These are phyloP conservation scores for Sonneratia alba DNA, from an alignment of 345 rosid genomes.

Conservation along the genomic window DNA sequence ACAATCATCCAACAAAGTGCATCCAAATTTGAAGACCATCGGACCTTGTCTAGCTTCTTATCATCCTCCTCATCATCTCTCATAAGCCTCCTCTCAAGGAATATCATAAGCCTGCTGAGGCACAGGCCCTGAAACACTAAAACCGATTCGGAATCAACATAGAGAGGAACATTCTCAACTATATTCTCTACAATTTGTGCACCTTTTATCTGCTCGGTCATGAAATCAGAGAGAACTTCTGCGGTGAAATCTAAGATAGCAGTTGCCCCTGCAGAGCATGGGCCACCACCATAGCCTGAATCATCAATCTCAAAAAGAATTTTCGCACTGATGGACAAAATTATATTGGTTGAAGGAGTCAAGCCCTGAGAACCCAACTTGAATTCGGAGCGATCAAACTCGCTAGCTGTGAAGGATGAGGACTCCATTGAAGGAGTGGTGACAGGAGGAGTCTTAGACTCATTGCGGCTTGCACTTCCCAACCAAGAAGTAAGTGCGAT, in stretches of 20 bases:
- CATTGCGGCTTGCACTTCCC: constrained; percentile 45
- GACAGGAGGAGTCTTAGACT: constrained; percentile 37
- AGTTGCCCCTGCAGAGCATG: constrained; percentile 98
- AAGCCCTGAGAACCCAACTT: constrained; percentile 56
- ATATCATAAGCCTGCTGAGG: constrained; percentile 88
- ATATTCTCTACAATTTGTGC: constrained; percentile 67
- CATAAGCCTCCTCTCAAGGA: constrained; percentile 89
- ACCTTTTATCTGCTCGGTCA: constrained; percentile 88
- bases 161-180: constrained; percentile 80
- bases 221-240: constrained; percentile 85
- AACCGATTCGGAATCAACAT: constrained; percentile 83
- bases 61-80: constrained; percentile 98
- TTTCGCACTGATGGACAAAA: constrained; percentile 52
- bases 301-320: constrained; percentile 84
- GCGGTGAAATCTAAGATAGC: constrained; percentile 93
- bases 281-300: constrained; percentile 96
- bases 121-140: constrained; percentile 91
- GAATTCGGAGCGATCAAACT: constrained; percentile 57
- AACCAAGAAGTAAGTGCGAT: constrained; percentile 82
- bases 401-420: constrained; percentile 39
- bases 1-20: constrained; percentile 94
- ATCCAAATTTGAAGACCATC: constrained; percentile 93
- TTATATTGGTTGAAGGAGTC: constrained; percentile 33
- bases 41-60: constrained; percentile 78
- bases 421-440: constrained; percentile 65